Evolutionary conservation across 306 rosid species (phyloP).

Genomic region (Albizia julibrissin): DNA sequence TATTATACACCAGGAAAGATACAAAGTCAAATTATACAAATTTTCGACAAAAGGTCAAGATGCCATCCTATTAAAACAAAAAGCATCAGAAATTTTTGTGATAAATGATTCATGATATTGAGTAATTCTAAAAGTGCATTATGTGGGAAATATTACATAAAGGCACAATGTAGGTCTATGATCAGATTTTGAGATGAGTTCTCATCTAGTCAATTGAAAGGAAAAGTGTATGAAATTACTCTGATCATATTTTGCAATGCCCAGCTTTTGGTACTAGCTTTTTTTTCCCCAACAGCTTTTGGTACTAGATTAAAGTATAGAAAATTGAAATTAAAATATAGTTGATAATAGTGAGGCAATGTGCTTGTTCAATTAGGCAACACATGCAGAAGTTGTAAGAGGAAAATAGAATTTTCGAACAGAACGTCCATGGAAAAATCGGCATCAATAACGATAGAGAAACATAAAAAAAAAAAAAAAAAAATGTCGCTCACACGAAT

Average conservation of each 20-base stretch:
- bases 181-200: not conserved
- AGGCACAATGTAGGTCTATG: not conserved
- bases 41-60: not conserved
- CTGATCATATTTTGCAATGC: not conserved
- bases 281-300: not conserved
- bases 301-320: not conserved
- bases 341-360: not conserved
- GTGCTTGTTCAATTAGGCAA: not conserved
- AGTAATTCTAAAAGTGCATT: conserved; percentile 3
- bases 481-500: not conserved
- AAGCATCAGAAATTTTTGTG: not conserved
- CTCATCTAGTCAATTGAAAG: not conserved
- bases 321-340: not conserved
- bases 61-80: conserved; percentile 7
- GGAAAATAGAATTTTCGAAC: not conserved
- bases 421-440: not conserved
- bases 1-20: not conserved
- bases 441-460: not conserved
- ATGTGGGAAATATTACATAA: conserved; percentile 3
- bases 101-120: not conserved
- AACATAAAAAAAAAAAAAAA: not conserved
- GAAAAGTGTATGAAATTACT: not conserved
- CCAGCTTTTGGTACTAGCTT: not conserved
- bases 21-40: not conserved
- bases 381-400: not conserved